phyloP scores from a whole-genome alignment of 345 rosid species.

The Syzygium grande region DNA sequence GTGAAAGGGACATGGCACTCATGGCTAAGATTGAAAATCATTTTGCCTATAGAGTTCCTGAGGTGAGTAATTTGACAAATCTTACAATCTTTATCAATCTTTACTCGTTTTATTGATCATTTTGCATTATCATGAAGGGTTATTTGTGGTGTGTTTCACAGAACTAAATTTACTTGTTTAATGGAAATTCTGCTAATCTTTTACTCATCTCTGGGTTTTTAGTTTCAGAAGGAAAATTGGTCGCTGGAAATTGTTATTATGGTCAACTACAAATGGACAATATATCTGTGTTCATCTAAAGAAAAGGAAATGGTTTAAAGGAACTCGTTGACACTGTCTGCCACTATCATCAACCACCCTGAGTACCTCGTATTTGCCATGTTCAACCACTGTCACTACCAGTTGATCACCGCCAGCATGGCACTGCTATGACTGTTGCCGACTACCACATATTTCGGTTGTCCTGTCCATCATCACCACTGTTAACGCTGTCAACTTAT shows the following conservation, averaged over 20 bases:
- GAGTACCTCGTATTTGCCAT: neutral
- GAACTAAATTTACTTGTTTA: neutral
- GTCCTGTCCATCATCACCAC: neutral
- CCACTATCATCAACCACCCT: neutral
- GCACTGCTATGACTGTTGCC: neutral
- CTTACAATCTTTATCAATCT: neutral
- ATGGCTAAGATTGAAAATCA: conserved; percentile 74
- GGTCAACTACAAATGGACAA: neutral
- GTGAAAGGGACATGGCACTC: conserved; percentile 29
- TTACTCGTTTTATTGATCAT: neutral
- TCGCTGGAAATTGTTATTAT: neutral
- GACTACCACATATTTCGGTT: neutral
- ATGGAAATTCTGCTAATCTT: neutral
- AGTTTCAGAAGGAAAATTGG: neutral
- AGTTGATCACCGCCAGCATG: neutral
- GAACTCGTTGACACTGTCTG: neutral
- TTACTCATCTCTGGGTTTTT: neutral
- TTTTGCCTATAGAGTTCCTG: conserved; percentile 32
- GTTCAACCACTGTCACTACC: neutral
- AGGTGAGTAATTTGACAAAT: conserved; percentile 26
- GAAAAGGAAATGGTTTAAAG: neutral
- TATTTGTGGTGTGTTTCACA: neutral
- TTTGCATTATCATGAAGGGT: neutral
- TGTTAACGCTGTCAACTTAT: neutral
- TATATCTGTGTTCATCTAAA: neutral